Base-by-base conservation (phyloP, 2,329 filamentous ascomycete genomes). In the Phoma sp. region DNA sequence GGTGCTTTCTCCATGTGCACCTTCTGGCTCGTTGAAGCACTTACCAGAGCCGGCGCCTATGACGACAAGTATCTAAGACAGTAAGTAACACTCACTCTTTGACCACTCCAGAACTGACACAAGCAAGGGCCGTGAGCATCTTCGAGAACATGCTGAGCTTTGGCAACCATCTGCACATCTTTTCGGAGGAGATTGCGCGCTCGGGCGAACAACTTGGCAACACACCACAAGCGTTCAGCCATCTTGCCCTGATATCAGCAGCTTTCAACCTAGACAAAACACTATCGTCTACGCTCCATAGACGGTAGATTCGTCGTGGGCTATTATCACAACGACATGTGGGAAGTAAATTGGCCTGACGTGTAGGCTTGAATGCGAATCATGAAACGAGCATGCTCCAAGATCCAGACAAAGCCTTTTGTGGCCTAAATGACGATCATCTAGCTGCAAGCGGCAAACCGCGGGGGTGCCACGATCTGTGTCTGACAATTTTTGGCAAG, bases 1-100 rank as follows among this genome's bases (percentile, higher is more conserved):
- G 90, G 90, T 21, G 88, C 89, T 19, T 92, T 92, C 70, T 87
- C 84, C 67, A 92, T 92, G 88, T 91, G 89, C 69, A 92, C 89
- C 0, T 92, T 92, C 72, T 92, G 90, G 90, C 84, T 92, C 0
- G 88, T 92, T 12, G 90, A 92, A 74, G 88, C 89, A 22, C 82
- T 92, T 76, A 90, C 88, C 27, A 82, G 89, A 66, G 73, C 73
- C 29, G 74, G 71, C 15, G 69, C 68, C 6, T 88, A 89, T 71
- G 85, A 90, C 61, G 78, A 79, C n/a, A 86, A 84, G 60, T 89
- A 90, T 62, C 77, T 88, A 19, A 72, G 78, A 45, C 73, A 76
- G 43, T 55, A 13, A 51, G 52, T 43, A 27, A 19, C 2, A 9
- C 15, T 4, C 10, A 10, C 22, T 5, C 25, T 44, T 33, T 35